Base-by-base conservation (phyloP, 352 stramenopile genomes). In the Pythium plurisporium region DNA sequence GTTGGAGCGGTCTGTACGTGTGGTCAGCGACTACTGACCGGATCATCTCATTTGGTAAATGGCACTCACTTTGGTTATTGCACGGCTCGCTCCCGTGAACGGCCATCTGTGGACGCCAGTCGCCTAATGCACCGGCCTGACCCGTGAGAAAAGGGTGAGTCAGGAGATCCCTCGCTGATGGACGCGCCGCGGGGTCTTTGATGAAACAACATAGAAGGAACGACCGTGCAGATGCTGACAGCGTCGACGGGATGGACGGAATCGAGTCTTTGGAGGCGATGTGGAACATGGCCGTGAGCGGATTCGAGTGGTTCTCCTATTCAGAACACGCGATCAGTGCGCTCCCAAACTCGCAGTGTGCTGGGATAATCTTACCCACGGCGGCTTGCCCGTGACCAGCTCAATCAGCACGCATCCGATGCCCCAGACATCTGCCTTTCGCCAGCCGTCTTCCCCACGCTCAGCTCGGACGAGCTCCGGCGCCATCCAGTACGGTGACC, bases 401-500 rank as follows among this genome's bases (percentile, higher is more conserved):
- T 97, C 89, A 15, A 97, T 72, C 46, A 94, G 64, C 11, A 92
- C 87, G 55, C 89, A 96, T 22, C 91, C 91, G 29, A 98, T 64
- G 4, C 77, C 87, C 91, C 91, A 98, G 20, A 98, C 74, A 65
- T 97, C 91, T 0, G 89, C 79, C 51, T 95, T 95, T n/a, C 73
- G 79, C 89, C 89, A 97, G 19, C 68, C 73, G 36, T 92, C 72
- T 0, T 48, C 59, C 4, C 85, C 73, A 56, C 86, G 74, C 46
- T 91, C 74, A 17, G 88, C 84, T 15, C 85, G 88, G 20, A 97
- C 87, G n/a, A 98, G 79, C 76, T 99, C 95, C 0, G 95, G 94
- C 7, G 94, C 91, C 92, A 98, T 97, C 90, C 90, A 98, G 58
- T 95, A 97, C n/a, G 93, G 90, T 15, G 86, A 97, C 0, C 96